A percentile compares a stretch with the other conserved stretches of the same genome.
These are phyloP conservation scores for Leccinum olivaceopallidum DNA, from an alignment of 768 basidiomycete genomes.

Conservation along the genomic window DNA sequence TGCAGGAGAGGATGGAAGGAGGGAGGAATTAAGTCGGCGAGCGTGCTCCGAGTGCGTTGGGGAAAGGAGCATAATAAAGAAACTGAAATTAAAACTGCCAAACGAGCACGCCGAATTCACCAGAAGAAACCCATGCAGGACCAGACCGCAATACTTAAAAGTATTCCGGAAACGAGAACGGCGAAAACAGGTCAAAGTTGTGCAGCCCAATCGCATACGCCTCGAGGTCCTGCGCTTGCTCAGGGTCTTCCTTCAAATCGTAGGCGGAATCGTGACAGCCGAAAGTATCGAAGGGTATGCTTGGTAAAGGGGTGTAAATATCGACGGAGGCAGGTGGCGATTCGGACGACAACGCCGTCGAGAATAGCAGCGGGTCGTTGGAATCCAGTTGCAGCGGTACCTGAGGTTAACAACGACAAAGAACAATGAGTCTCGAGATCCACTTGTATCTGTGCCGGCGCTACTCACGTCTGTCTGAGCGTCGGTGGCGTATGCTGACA, in stretches of 20 bases:
- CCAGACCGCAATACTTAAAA: conserved; percentile 6
- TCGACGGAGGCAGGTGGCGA: conserved; percentile 6
- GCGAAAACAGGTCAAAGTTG: conserved; percentile 25
- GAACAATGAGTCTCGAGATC: neutral
- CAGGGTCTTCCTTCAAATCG: conserved; percentile 19
- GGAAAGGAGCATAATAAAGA: neutral
- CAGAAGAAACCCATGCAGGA: neutral
- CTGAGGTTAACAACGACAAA: neutral
- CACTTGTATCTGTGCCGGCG: neutral
- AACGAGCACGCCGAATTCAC: neutral
- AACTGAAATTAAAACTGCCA: neutral
- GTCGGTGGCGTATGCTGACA: neutral
- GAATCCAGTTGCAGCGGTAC: neutral
- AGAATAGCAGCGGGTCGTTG: conserved; percentile 2
- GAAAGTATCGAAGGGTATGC: conserved; percentile 7
- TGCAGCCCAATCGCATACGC: conserved; percentile 33
- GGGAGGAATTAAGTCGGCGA: neutral
- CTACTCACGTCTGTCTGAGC: conserved; percentile 14
- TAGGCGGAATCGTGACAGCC: conserved; percentile 3
- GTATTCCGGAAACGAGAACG: conserved; percentile 21
- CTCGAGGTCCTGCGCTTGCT: conserved; percentile 31
- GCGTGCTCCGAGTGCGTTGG: neutral
- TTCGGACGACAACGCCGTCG: neutral
- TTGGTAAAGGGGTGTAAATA: neutral
- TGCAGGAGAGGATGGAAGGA: neutral